phyloP scores from a whole-genome alignment of 2,329 filamentous ascomycete genomes.

The Ophiostoma triangulosporum region DNA sequence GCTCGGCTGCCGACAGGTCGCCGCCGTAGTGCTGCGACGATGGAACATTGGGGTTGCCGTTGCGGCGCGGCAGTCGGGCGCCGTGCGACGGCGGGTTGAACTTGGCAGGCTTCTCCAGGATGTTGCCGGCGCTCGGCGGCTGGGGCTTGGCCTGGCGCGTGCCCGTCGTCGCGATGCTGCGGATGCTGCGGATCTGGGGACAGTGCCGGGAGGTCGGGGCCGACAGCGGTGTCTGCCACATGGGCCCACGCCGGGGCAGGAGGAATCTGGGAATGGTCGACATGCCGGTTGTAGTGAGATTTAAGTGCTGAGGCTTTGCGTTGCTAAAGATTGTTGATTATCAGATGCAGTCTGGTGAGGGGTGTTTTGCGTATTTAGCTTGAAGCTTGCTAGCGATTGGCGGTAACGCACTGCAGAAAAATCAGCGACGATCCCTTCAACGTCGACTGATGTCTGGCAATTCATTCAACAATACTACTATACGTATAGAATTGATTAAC shows the following conservation, averaged over 20 bases:
- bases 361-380: background rate
- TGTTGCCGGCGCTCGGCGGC: constrained; percentile 18
- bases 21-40: constrained; percentile 63
- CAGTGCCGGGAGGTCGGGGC: background rate
- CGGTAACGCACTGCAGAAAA: background rate
- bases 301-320: no score
- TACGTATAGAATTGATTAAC: no score
- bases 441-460: background rate
- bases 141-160: constrained; percentile 5
- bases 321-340: no score
- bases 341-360: background rate
- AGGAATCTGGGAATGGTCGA: constrained; percentile 53
- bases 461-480: no score
- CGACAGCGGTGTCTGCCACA: constrained; percentile 32
- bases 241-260: constrained; percentile 45
- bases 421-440: background rate
- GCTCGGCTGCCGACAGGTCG: constrained; percentile 50
- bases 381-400: background rate
- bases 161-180: constrained; percentile 2
- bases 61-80: constrained; percentile 46
- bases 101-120: constrained; percentile 74
- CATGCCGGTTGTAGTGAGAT: constrained; percentile 1
- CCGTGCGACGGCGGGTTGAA: constrained; percentile 91
- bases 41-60: constrained; percentile 21
- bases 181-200: background rate